Percentiles rank a stretch among this genome's conserved stretches.
These are phyloP conservation scores for Zopfochytrium polystomum DNA, from an alignment of 371 early-diverging fungal genomes.

Conservation along the genomic window DNA sequence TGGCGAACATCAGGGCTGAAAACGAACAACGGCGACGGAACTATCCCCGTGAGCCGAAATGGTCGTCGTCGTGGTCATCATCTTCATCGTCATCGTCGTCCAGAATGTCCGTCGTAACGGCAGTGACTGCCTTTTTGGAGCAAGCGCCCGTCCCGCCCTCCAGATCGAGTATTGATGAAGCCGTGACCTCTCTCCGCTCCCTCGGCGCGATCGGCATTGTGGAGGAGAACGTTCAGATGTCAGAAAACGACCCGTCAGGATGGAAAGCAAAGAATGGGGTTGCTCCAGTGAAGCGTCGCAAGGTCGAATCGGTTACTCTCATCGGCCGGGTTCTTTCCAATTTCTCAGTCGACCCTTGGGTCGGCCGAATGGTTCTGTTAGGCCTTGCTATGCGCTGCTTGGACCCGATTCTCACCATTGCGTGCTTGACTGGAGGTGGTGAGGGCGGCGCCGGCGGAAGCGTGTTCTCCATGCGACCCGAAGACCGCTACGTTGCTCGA, in stretches of 20 bases:
- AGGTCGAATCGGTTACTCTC: slow-evolving; percentile 36
- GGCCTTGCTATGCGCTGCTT: slow-evolving; percentile 75
- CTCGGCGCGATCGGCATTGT: slow-evolving; percentile 52
- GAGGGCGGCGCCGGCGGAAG: slow-evolving; percentile 39
- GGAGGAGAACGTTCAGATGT: no score
- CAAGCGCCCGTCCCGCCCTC: slow-evolving; percentile 47
- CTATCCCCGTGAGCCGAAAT: no score
- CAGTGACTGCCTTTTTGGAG: no score
- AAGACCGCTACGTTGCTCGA: slow-evolving; percentile 25
- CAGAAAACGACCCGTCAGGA: no score
- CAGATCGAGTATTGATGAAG: slow-evolving; percentile 18
- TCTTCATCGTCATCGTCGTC: no score
- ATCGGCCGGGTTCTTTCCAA: slow-evolving; percentile 46
- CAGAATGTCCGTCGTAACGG: no score
- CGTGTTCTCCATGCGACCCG: slow-evolving; percentile 31
- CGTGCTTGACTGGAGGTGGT: no score
- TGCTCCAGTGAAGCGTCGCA: slow-evolving; percentile 26
- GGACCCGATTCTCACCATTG: slow-evolving; percentile 73
- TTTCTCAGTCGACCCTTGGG: slow-evolving; percentile 48
- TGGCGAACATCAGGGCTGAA: slow-evolving; percentile 30
- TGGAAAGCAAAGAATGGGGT: no score
- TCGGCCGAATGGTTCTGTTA: slow-evolving; percentile 84
- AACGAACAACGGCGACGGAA: no score
- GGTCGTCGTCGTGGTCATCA: no score
- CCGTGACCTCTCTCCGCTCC: slow-evolving; percentile 23